A percentile compares a stretch with the other conserved stretches of the same genome.
These are phyloP conservation scores for Solanum lycopersicoides DNA, from an alignment of 257 asterid species.

Conservation along the genomic window DNA sequence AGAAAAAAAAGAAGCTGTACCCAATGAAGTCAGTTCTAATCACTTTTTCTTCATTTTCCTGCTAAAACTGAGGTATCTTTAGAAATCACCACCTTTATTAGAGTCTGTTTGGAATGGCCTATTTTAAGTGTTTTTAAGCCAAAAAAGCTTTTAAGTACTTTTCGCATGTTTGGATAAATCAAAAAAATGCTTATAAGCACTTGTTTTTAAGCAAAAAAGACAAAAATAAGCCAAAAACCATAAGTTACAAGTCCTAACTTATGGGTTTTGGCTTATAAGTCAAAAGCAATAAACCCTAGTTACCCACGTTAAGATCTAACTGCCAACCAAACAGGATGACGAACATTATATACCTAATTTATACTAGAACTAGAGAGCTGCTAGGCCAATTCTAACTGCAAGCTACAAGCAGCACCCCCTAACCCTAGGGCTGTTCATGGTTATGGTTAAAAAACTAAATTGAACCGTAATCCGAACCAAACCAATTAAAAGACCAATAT, in stretches of 20 bases:
- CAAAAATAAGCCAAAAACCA: too few species aligned
- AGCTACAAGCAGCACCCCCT: too few species aligned
- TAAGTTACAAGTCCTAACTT: too few species aligned
- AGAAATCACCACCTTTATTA: background rate
- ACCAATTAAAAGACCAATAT: too few species aligned
- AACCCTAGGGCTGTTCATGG: too few species aligned
- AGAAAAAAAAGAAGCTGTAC: background rate
- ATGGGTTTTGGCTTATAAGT: too few species aligned
- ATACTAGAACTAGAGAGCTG: background rate
- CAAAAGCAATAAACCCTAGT: background rate
- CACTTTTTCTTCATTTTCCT: background rate
- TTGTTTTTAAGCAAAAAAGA: background rate
- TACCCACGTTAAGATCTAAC: background rate
- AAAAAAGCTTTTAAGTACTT: too few species aligned
- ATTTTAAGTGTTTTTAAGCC: too few species aligned
- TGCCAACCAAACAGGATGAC: background rate
- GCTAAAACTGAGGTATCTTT: background rate
- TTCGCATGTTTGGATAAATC: too few species aligned
- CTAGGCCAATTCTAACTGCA: background rate
- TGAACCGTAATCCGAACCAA: too few species aligned
- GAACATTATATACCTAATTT: background rate
- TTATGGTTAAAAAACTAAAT: too few species aligned
- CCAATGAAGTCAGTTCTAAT: background rate
- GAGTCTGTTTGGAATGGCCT: too few species aligned
- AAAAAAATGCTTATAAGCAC: background rate